phyloP scores from a whole-genome alignment of 1,139 yeast species.

The Hansenula sp. region DNA sequence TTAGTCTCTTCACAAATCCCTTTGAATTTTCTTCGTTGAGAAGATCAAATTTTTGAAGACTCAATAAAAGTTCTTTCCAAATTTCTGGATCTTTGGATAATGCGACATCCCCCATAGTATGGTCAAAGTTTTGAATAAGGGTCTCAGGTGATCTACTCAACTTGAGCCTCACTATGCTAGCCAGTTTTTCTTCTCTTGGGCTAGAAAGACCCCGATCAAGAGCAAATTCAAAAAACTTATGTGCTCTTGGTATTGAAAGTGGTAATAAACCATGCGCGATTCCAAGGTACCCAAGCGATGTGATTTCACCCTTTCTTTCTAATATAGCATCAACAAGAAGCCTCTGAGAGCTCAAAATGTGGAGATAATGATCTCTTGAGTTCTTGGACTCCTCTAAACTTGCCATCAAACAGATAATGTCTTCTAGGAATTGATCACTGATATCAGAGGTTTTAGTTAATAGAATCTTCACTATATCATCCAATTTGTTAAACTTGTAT shows the following conservation, averaged over 20 bases:
- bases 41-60: not conserved
- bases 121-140: conserved; percentile 4
- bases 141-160: conserved; percentile 2
- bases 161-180: conserved; percentile 1
- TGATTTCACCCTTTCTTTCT: not conserved
- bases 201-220: not conserved
- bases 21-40: conserved; percentile 3
- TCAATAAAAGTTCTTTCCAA: conserved; percentile 6
- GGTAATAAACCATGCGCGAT: conserved; percentile 1
- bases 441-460: not conserved
- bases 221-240: conserved; percentile 1
- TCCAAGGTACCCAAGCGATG: conserved; percentile 2
- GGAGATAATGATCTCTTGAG: not conserved
- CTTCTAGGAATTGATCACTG: not conserved
- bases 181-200: conserved; percentile 2
- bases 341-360: not conserved
- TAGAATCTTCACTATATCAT: not conserved
- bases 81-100: not conserved
- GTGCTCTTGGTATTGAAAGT: conserved; percentile 4
- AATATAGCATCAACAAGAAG: not conserved
- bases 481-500: not conserved
- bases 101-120: not conserved
- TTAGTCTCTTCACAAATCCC: not conserved
- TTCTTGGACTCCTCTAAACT: not conserved
- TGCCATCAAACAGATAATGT: not conserved